These are phyloP conservation scores for Lactarius hatsudake DNA, from an alignment of 768 basidiomycete species.

Conservation along the genomic window DNA sequence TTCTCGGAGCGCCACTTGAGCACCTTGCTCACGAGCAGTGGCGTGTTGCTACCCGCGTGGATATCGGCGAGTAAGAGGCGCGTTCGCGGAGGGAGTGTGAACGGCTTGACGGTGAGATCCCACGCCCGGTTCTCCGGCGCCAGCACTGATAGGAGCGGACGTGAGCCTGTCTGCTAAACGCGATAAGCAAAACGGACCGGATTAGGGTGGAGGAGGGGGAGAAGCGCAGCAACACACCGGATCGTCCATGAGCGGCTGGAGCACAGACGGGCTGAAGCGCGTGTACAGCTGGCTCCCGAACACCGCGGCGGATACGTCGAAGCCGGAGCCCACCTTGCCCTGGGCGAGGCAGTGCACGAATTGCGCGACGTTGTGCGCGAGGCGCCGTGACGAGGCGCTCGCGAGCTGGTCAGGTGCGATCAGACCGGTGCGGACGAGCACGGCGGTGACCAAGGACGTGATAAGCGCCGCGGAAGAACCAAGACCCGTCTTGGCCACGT, in stretches of 20 bases:
- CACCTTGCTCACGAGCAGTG: conserved; percentile 89
- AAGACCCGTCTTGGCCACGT: conserved; percentile 98
- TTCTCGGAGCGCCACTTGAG: conserved; percentile 81
- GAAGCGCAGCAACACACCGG: conserved; percentile 36
- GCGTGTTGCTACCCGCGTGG: conserved; percentile 94
- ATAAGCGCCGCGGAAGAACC: conserved; percentile 97
- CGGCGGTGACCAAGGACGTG: conserved; percentile 85
- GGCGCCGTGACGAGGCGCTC: conserved; percentile 40
- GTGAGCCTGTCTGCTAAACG: conserved; percentile 26
- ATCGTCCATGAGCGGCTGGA: conserved; percentile 62
- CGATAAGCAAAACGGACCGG: conserved; percentile 5
- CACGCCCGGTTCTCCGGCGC: conserved; percentile 66
- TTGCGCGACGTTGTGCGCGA: conserved; percentile 92
- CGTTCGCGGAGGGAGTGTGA: conserved; percentile 80
- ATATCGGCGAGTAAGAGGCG: conserved; percentile 92
- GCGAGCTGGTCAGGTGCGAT: conserved; percentile 52
- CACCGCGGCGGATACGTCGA: conserved; percentile 91
- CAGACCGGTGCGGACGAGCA: conserved; percentile 72
- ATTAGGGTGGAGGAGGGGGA: conserved; percentile 1
- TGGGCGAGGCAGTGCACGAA: conserved; percentile 95
- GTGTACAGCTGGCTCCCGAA: conserved; percentile 94
- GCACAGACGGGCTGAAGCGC: conserved; percentile 73
- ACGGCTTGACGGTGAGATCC: conserved; percentile 67
- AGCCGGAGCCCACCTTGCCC: conserved; percentile 97
- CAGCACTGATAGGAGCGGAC: conserved; percentile 48